Conservation (phyloP, 805 yeast genomes). For the Peterozyma xylosa region DNA sequence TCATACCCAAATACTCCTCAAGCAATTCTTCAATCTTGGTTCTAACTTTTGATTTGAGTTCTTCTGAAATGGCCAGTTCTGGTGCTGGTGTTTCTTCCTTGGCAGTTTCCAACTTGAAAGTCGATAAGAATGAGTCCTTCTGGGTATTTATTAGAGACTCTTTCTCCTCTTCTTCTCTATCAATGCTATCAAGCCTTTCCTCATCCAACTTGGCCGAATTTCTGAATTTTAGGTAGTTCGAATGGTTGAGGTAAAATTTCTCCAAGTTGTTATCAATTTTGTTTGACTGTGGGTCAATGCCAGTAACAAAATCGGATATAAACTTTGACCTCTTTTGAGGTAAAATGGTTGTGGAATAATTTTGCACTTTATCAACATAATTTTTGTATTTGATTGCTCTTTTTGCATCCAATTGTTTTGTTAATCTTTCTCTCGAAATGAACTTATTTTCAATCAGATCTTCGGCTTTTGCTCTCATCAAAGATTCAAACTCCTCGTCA, state of each 20-base stretch:
- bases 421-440: conserved; percentile 10
- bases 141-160: conserved; percentile 14
- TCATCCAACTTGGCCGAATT: conserved; percentile 30
- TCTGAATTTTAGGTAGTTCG: conserved; percentile 34
- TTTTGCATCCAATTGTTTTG: conserved; percentile 15
- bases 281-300: conserved; percentile 16
- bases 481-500: conserved; percentile 13
- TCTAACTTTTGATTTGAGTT: conserved; percentile 15
- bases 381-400: conserved; percentile 26
- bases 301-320: conserved; percentile 20
- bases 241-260: conserved; percentile 31
- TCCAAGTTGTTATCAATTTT: conserved; percentile 23
- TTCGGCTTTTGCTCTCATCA: conserved; percentile 13
- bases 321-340: conserved; percentile 17
- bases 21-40: conserved; percentile 32
- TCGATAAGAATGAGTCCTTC: conserved; percentile 11
- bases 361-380: conserved; percentile 21
- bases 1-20: conserved; percentile 45
- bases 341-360: conserved; percentile 16
- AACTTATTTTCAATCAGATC: conserved; percentile 12
- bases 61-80: conserved; percentile 2
- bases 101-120: conserved; percentile 12
- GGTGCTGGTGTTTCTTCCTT: conserved; percentile 16
- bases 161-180: conserved; percentile 26
- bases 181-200: conserved; percentile 31